These are phyloP conservation scores for Hyparrhenia diplandra DNA, from an alignment of 176 grass and related monocot genomes.

Conservation along the genomic window DNA sequence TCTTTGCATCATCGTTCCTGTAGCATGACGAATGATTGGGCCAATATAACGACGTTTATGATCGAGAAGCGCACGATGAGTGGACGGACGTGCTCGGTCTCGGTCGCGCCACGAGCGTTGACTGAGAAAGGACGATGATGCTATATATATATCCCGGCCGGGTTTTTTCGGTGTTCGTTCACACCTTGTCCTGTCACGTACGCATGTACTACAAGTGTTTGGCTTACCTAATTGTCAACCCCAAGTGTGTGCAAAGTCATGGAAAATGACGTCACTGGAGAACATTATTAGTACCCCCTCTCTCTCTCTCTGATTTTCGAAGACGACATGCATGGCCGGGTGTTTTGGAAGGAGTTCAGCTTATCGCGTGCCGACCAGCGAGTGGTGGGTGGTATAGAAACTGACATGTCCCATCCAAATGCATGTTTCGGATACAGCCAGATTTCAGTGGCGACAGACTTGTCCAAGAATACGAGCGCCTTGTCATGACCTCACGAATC, in stretches of 20 bases:
- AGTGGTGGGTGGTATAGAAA: not conserved
- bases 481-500: no score
- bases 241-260: not conserved
- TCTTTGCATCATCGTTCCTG: not conserved
- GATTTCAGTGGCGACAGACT: not conserved
- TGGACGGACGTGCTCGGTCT: not conserved
- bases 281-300: not conserved
- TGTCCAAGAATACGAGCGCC: no score
- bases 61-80: not conserved
- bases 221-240: no score
- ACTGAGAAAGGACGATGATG: not conserved
- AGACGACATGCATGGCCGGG: no score
- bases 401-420: not conserved
- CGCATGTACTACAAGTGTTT: no score
- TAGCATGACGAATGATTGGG: not conserved
- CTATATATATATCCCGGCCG: not conserved
- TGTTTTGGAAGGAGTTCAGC: no score
- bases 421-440: not conserved
- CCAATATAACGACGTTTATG: not conserved
- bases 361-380: no score
- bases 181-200: not conserved
- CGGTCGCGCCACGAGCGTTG: not conserved
- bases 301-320: no score
- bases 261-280: not conserved
- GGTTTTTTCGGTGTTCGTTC: not conserved